Percentiles rank a stretch among this genome's conserved stretches.
Evolutionary conservation across 371 early-diverging fungal species (phyloP).

Genomic region (Mortierella polycephala): DNA sequence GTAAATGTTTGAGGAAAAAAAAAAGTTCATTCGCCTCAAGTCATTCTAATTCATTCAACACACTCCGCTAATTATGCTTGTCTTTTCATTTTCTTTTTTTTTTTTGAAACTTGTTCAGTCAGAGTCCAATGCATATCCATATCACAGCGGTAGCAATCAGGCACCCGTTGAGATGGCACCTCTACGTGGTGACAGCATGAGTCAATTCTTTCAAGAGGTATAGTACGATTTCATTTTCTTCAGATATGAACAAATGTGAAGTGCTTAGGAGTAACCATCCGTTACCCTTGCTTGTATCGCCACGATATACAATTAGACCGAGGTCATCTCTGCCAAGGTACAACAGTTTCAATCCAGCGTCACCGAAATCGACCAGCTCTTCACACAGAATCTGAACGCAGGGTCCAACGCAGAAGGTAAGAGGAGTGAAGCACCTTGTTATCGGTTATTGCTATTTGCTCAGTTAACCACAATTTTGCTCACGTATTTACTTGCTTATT

Average conservation of each 20-base stretch:
- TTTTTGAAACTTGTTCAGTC: conserved; percentile 1
- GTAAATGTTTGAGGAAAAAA: conserved; percentile 2
- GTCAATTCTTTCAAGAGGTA: conserved; percentile 51
- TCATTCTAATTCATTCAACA: neutral
- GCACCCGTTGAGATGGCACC: conserved; percentile 40
- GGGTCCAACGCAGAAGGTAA: conserved; percentile 17
- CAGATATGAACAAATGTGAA: no score
- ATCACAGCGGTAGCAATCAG: conserved; percentile 15
- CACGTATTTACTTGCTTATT: neutral
- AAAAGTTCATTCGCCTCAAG: neutral
- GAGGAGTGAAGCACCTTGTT: neutral
- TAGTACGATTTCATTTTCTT: neutral
- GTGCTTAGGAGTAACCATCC: no score
- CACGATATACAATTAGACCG: conserved; percentile 26
- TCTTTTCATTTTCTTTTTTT: neutral
- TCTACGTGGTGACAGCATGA: conserved; percentile 33
- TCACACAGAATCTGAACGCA: conserved; percentile 22
- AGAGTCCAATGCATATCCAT: conserved; percentile 8
- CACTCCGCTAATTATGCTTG: neutral
- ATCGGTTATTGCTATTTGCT: neutral
- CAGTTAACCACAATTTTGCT: neutral
- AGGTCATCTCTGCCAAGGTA: conserved; percentile 46
- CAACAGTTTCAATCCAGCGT: conserved; percentile 40
- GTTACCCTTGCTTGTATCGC: neutral
- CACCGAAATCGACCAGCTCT: conserved; percentile 43